A percentile compares a stretch with the other conserved stretches of the same genome.
Conservation (phyloP, 805 yeast species). For the Kodamaea leandrae region DNA sequence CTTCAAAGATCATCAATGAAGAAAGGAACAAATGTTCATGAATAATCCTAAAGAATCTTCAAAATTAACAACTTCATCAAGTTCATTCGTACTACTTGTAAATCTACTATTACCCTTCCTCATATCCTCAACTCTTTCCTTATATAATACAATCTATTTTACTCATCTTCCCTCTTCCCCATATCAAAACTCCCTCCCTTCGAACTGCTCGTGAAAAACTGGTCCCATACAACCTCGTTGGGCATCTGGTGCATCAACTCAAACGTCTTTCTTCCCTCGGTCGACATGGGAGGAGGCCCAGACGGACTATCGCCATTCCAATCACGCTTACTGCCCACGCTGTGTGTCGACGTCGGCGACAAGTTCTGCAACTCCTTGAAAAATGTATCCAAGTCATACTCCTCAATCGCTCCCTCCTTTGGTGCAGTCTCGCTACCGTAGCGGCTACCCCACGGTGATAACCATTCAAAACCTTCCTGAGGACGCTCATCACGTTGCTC, state of each 20-base stretch:
- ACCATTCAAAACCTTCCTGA: slow-evolving; percentile 29
- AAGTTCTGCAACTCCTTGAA: slow-evolving; percentile 46
- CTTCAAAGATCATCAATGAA: too few relatives aligned
- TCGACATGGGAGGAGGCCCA: slow-evolving; percentile 10
- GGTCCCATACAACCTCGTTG: slow-evolving; percentile 68
- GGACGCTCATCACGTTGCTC: background rate
- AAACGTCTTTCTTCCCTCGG: slow-evolving; percentile 54
- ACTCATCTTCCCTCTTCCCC: background rate
- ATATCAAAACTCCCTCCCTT: background rate
- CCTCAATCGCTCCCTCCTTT: background rate
- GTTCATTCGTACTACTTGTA: too few relatives aligned
- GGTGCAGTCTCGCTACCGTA: slow-evolving; percentile 1
- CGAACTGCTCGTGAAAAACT: slow-evolving; percentile 42
- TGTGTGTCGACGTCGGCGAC: slow-evolving; percentile 15
- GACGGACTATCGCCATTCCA: background rate
- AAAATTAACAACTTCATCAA: too few relatives aligned
- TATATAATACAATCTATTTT: too few relatives aligned
- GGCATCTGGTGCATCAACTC: slow-evolving; percentile 64
- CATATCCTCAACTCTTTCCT: too few relatives aligned
- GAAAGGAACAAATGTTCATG: too few relatives aligned
- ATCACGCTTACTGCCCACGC: slow-evolving; percentile 5
- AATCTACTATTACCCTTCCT: too few relatives aligned
- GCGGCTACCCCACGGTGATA: slow-evolving; percentile 22
- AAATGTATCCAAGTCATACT: slow-evolving; percentile 39
- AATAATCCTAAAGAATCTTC: too few relatives aligned